Evolutionary conservation across 371 early-diverging fungal genomes (phyloP).

Genomic region (Rhizopus stolonifer): DNA sequence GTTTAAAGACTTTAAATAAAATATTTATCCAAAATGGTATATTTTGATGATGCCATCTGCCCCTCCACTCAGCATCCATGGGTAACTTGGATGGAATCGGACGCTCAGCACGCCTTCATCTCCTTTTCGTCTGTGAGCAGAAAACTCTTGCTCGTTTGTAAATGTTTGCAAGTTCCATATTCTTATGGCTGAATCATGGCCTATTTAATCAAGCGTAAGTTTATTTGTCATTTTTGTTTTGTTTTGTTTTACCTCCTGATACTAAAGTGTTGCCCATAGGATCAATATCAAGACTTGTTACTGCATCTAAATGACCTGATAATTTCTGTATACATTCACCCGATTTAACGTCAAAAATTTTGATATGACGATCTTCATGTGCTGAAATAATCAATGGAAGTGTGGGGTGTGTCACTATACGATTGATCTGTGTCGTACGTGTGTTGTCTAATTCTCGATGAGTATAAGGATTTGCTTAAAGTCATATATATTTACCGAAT

Average conservation of each 20-base stretch:
- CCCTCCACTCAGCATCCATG: slow-evolving; percentile 76
- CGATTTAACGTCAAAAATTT: slow-evolving; percentile 74
- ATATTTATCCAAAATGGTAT: slow-evolving; percentile 46
- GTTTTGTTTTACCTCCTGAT: slow-evolving; percentile 62
- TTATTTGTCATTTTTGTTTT: background rate
- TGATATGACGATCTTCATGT: slow-evolving; percentile 78
- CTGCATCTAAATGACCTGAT: slow-evolving; percentile 70
- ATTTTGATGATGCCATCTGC: slow-evolving; percentile 74
- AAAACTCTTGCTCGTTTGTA: slow-evolving; percentile 75
- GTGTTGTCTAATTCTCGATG: slow-evolving; percentile 57
- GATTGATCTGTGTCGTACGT: slow-evolving; percentile 74
- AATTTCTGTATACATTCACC: slow-evolving; percentile 64
- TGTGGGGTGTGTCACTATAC: slow-evolving; percentile 73
- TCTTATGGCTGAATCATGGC: slow-evolving; percentile 81
- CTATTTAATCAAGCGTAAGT: slow-evolving; percentile 27
- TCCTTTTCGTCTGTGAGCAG: slow-evolving; percentile 73
- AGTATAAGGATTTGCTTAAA: background rate
- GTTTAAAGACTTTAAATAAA: slow-evolving; percentile 49
- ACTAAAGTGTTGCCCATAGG: slow-evolving; percentile 67
- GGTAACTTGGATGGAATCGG: slow-evolving; percentile 62
- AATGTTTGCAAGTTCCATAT: slow-evolving; percentile 77
- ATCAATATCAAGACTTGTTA: slow-evolving; percentile 70
- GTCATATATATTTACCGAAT: slow-evolving; percentile 48
- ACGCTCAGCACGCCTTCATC: slow-evolving; percentile 78
- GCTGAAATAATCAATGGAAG: slow-evolving; percentile 71